A percentile compares a stretch with the other conserved stretches of the same genome.
Conservation (phyloP, 371 early-diverging fungal genomes). For the Mucor saturninus region DNA sequence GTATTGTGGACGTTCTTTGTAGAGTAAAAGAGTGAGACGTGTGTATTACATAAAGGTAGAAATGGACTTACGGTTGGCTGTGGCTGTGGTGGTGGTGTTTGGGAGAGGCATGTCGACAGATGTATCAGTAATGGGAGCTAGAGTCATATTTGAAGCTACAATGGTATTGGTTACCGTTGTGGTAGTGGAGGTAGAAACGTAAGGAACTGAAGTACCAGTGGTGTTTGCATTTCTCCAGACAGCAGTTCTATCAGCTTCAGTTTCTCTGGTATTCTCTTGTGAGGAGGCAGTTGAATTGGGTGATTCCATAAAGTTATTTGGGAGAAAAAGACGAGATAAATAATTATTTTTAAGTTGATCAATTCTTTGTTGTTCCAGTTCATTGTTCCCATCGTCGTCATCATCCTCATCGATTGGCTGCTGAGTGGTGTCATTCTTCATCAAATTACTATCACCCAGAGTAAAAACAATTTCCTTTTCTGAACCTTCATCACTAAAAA, state of each 20-base stretch:
- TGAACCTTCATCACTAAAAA: not conserved
- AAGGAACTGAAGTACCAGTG: slow-evolving; percentile 22
- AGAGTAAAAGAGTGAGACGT: too few relatives aligned
- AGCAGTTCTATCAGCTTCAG: slow-evolving; percentile 8
- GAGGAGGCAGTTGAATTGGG: too few relatives aligned
- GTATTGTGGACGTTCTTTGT: too few relatives aligned
- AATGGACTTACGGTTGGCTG: too few relatives aligned
- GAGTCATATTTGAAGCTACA: not conserved
- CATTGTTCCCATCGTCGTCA: not conserved
- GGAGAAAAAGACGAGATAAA: slow-evolving; percentile 1
- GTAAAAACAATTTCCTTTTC: not conserved
- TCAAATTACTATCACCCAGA: slow-evolving; percentile 11
- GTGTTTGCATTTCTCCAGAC: slow-evolving; percentile 13
- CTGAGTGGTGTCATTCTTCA: slow-evolving; percentile 7
- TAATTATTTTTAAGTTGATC: slow-evolving; percentile 4
- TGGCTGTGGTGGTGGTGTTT: not conserved
- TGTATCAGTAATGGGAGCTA: too few relatives aligned
- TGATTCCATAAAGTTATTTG: not conserved
- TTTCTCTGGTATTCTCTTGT: slow-evolving; percentile 12
- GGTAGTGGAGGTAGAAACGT: slow-evolving; percentile 1
- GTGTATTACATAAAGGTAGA: too few relatives aligned
- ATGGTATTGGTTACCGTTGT: slow-evolving; percentile 1
- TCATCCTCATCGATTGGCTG: slow-evolving; percentile 5
- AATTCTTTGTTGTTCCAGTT: slow-evolving; percentile 12
- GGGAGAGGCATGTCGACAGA: not conserved